Conservation (phyloP, 2,329 filamentous ascomycete species). For the Talaromyces islandicus region DNA sequence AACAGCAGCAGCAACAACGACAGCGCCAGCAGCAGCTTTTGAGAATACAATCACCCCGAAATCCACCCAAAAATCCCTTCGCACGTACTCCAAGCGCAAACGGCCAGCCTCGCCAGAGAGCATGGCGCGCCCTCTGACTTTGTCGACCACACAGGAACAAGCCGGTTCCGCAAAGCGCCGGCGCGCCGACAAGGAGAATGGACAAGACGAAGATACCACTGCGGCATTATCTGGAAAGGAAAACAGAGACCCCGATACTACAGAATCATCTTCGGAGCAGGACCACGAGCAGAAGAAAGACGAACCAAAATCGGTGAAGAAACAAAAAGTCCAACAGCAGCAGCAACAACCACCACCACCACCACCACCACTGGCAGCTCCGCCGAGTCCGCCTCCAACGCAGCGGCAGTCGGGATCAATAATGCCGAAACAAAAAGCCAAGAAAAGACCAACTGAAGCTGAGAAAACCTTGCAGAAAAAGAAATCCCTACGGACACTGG, state of each 20-base stretch:
- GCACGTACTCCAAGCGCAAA: neutral
- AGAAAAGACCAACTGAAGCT: neutral
- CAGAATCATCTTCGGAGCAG: neutral
- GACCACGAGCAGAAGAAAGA: neutral
- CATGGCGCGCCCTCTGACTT: neutral
- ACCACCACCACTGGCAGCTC: neutral
- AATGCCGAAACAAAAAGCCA: neutral
- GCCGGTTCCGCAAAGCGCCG: neutral
- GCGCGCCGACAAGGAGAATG: neutral
- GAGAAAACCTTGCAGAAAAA: neutral
- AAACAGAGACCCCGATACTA: neutral
- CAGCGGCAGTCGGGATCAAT: neutral
- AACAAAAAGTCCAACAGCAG: neutral
- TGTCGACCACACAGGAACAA: neutral
- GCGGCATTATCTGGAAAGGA: neutral
- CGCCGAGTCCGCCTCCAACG: neutral
- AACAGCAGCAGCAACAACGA: neutral
- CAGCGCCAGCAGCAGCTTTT: neutral
- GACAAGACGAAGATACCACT: neutral
- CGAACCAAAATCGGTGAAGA: neutral
- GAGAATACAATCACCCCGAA: neutral
- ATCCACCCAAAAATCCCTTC: neutral
- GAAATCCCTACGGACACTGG: neutral
- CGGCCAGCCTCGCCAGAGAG: neutral
- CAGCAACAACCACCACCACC: too few relatives aligned